phyloP scores from a whole-genome alignment of 2,329 filamentous ascomycete species.

The Exophiala bonariae region DNA sequence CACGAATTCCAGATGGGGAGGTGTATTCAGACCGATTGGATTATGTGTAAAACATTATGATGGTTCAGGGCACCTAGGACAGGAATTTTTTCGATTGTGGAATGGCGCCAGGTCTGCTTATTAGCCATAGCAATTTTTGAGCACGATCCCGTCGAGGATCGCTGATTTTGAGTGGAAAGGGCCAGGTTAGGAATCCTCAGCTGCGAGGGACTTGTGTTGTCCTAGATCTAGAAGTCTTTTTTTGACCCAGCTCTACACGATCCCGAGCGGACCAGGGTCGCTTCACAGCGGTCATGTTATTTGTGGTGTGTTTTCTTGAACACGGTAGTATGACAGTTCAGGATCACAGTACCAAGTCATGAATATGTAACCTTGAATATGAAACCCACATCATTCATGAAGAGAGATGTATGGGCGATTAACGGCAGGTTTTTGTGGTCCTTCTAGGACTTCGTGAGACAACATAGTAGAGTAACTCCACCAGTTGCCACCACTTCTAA shows the following conservation, averaged over 20 bases:
- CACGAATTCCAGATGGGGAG: constrained; percentile 26
- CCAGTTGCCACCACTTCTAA: constrained; percentile 19
- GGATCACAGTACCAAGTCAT: neutral
- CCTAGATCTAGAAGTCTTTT: too few relatives aligned
- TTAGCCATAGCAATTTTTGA: too few relatives aligned
- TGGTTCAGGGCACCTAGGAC: neutral
- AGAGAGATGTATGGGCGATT: constrained; percentile 23
- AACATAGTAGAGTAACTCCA: neutral
- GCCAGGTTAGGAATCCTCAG: too few relatives aligned
- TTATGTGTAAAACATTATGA: constrained; percentile 24
- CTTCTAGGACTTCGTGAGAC: constrained; percentile 20
- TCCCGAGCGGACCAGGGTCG: too few relatives aligned
- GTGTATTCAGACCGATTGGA: constrained; percentile 27
- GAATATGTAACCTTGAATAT: constrained; percentile 27
- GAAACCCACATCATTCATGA: constrained; percentile 25
- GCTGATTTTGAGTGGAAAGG: too few relatives aligned
- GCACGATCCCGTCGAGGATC: too few relatives aligned
- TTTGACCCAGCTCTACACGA: too few relatives aligned
- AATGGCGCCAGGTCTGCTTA: too few relatives aligned
- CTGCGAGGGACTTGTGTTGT: too few relatives aligned
- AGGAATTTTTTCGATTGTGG: neutral
- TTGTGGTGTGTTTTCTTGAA: too few relatives aligned
- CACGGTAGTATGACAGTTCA: too few relatives aligned
- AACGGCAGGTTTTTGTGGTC: constrained; percentile 24
- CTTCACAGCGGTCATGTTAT: too few relatives aligned